Conservation (phyloP, 441 rosid species). For the Corymbia citriodora region DNA sequence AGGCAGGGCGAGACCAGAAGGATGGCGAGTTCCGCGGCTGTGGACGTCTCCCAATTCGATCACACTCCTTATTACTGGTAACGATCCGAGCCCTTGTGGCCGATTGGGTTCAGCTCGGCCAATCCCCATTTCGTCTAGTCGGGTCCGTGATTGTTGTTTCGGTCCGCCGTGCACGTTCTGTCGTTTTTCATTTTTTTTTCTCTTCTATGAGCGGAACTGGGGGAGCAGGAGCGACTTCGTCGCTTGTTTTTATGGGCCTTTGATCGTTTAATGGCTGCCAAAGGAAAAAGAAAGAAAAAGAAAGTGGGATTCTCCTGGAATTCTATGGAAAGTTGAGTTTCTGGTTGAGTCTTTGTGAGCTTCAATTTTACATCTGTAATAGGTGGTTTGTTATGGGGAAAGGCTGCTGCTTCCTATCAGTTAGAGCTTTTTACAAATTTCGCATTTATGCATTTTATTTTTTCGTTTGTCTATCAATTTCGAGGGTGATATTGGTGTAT, state of each 20-base stretch:
- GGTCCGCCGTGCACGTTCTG: background rate
- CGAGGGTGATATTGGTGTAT: background rate
- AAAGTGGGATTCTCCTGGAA: background rate
- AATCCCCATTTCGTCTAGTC: background rate
- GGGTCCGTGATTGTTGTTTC: background rate
- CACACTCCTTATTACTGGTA: constrained; percentile 1
- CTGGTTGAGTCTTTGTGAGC: background rate
- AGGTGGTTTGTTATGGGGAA: background rate
- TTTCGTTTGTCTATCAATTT: background rate
- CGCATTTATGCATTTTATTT: background rate
- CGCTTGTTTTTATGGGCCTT: background rate
- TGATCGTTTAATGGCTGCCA: background rate
- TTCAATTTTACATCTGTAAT: background rate
- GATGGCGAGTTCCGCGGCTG: background rate
- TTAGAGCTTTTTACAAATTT: background rate
- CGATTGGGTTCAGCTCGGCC: background rate
- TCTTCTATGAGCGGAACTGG: background rate
- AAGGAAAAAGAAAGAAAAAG: background rate
- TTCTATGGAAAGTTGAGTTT: background rate
- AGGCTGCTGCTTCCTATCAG: background rate
- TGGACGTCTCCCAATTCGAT: background rate
- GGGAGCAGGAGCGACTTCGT: background rate
- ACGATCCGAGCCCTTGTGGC: background rate
- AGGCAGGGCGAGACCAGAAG: background rate
- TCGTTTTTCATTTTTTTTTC: background rate